Base-by-base conservation (phyloP, 306 rosid genomes). In the Canavalia gladiata region DNA sequence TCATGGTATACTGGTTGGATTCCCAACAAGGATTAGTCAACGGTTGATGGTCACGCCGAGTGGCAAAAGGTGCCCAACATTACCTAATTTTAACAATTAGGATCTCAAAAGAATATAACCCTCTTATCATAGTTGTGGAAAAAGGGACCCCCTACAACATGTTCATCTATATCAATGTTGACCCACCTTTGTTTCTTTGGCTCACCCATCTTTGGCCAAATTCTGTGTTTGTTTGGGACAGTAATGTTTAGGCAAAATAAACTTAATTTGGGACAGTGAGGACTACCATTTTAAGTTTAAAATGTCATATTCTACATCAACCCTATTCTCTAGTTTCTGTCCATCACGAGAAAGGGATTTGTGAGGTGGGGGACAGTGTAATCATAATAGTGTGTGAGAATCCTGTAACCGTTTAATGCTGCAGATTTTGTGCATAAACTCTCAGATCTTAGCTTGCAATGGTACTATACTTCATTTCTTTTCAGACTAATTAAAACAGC, bases 1-100 rank as follows among this genome's bases (percentile, higher is more conserved):
- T 84, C 84, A 66, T 70, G 30, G 77, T 41, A 76, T 82, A 73
- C 80, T 73, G 43, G 72, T 82, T 74, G 84, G 85, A 71, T 84
- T 74, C 77, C 76, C 90, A 50, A 86, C 41, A 58, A 87, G 80
- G 81, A 81, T 81, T 85, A 73, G 90, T 87, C 93, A 86, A 86
- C 83, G 76, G 77, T 33, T 79, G 50, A 52, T 75, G 74, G 82
- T 75, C 86, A 83, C 66, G 76, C 72, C 45, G 30, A 25, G 49
- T 46, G 64, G 81, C 78, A 81, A 83, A 77, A 73, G 51, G 69
- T 80, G 29, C 67, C 85, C 71, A 62, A 81, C 84, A 73, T 80
- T 83, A 72, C 84, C 76, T 83, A 68, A 83, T 83, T 76, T 68
- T 77, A 73, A 80, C 76, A 73, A 78, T 69, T 63, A 47, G 59